Percentiles rank a stretch among this genome's conserved stretches.
Conservation (phyloP, 2,329 filamentous ascomycete species). For the Microdochium nivale region DNA sequence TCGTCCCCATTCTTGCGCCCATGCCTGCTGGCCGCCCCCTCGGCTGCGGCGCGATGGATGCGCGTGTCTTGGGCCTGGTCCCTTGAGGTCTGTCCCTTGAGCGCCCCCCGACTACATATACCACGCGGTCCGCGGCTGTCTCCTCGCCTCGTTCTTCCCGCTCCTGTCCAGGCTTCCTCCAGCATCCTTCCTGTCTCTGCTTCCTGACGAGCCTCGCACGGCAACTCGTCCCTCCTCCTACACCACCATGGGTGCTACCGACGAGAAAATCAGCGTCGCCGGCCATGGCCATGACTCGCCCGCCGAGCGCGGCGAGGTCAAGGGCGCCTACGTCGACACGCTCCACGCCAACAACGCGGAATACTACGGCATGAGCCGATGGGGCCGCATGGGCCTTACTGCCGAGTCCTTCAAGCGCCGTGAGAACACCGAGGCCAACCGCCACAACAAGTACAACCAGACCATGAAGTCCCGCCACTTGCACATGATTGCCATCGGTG, state of each 20-base stretch:
- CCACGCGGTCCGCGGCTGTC: background rate
- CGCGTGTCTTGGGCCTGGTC: too few species aligned
- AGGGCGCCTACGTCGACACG: background rate
- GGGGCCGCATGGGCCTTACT: constrained; percentile 30
- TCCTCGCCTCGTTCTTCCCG: background rate
- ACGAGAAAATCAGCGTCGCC: background rate
- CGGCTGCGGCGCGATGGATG: too few species aligned
- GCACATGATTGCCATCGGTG: constrained; percentile 45
- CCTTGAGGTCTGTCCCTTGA: too few species aligned
- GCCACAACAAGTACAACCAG: constrained; percentile 25
- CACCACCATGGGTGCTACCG: background rate
- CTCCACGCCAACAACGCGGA: background rate
- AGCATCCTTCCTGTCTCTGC: background rate
- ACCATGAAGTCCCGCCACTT: constrained; percentile 39
- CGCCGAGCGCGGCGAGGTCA: background rate
- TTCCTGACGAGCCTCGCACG: background rate
- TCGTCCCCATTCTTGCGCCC: too few species aligned
- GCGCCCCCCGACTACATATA: background rate
- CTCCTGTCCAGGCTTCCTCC: background rate
- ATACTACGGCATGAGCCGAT: constrained; percentile 1
- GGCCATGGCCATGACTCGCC: background rate
- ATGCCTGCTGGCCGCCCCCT: too few species aligned
- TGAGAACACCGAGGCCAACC: constrained; percentile 14
- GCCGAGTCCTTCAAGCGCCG: constrained; percentile 32
- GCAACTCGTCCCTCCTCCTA: background rate